Conservation (phyloP, 805 yeast genomes). For the Saccharomycopsis amapae region DNA sequence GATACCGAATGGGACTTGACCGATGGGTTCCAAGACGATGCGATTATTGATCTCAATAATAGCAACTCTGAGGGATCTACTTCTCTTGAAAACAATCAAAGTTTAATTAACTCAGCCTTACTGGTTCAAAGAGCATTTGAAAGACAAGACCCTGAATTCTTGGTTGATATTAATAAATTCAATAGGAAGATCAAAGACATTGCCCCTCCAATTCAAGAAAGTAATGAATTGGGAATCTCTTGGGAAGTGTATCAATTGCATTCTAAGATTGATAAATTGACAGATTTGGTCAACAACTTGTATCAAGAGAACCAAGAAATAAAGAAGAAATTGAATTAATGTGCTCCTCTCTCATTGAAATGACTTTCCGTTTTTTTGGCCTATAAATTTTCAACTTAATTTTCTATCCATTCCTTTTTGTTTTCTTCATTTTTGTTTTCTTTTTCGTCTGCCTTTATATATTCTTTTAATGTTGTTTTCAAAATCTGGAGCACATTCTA, state of each 20-base stretch:
- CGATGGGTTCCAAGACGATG: slow-evolving; percentile 30
- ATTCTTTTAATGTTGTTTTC: too few relatives aligned
- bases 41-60: slow-evolving; percentile 25
- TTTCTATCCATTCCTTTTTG: not conserved
- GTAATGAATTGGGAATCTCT: slow-evolving; percentile 47
- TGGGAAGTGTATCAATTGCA: slow-evolving; percentile 62
- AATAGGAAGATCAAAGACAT: slow-evolving; percentile 38
- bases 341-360: not conserved
- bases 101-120: slow-evolving; percentile 24
- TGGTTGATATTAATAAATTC: slow-evolving; percentile 46
- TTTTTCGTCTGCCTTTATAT: too few relatives aligned
- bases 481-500: too few relatives aligned
- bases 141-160: slow-evolving; percentile 58
- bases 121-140: slow-evolving; percentile 57
- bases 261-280: slow-evolving; percentile 38
- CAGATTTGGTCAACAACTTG: slow-evolving; percentile 22
- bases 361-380: not conserved
- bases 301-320: slow-evolving; percentile 13
- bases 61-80: not conserved
- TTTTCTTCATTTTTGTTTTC: too few relatives aligned
- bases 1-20: slow-evolving; percentile 27
- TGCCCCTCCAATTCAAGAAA: slow-evolving; percentile 55
- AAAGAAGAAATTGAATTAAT: not conserved
- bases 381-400: not conserved
- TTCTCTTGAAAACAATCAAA: not conserved